These are phyloP conservation scores for Aegilops speltoides DNA, from an alignment of 176 grass and related monocot genomes.

Conservation along the genomic window DNA sequence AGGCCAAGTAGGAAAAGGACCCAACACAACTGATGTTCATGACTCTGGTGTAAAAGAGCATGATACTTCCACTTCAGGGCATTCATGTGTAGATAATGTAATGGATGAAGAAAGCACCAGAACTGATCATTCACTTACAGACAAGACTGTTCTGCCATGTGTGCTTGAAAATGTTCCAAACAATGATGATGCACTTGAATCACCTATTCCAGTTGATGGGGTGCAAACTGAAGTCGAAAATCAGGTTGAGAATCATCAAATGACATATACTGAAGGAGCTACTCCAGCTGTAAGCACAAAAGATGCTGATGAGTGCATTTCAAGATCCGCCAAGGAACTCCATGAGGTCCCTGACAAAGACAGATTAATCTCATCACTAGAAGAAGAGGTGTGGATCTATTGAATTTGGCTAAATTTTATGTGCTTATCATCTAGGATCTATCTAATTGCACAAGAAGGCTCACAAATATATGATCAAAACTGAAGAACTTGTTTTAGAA, in stretches of 20 bases:
- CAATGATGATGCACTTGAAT: slow-evolving; percentile 18
- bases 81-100: slow-evolving; percentile 25
- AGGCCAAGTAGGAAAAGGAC: slow-evolving; percentile 31
- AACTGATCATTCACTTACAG: slow-evolving; percentile 16
- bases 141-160: background rate
- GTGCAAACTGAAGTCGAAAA: slow-evolving; percentile 25
- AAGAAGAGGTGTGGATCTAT: slow-evolving; percentile 74
- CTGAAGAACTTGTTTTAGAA: slow-evolving; percentile 11
- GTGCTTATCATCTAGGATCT: slow-evolving; percentile 10
- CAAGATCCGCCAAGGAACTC: slow-evolving; percentile 31
- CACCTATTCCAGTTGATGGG: slow-evolving; percentile 17
- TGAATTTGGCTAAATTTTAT: background rate
- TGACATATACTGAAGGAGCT: background rate
- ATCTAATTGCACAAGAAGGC: background rate
- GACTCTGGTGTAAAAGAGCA: slow-evolving; percentile 20
- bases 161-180: slow-evolving; percentile 27
- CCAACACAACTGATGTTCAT: slow-evolving; percentile 14
- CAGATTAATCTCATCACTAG: slow-evolving; percentile 52
- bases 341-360: slow-evolving; percentile 55
- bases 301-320: slow-evolving; percentile 28
- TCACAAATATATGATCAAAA: background rate
- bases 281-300: slow-evolving; percentile 30
- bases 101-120: slow-evolving; percentile 21
- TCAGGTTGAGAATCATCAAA: slow-evolving; percentile 32
- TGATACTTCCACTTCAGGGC: background rate